Base-by-base conservation (phyloP, 1,284 basidiomycete species). In the Irpex rosettiformis region DNA sequence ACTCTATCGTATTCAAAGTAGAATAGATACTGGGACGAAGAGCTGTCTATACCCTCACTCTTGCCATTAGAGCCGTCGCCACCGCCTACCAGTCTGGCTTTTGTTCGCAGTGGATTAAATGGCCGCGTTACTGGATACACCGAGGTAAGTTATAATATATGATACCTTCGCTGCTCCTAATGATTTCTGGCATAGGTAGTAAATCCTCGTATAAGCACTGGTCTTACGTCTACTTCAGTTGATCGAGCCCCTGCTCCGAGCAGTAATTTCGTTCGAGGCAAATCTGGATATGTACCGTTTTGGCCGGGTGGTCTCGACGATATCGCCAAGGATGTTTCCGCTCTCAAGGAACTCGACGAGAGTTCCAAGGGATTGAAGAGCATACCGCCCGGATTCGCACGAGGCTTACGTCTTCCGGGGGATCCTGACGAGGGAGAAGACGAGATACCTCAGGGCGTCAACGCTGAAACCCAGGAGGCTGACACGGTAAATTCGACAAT, bases 281-380 rank as follows among this genome's bases (percentile, higher is more conserved):
- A 96, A 73, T 91, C 93, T 29, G 91, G 91, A 24, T 88, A 96
- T 72, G 85, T 96, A 2, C 96, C 96, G 0, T 97, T 97, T 73
- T 83, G 87, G 75, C 95, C 95, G 6, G 96, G 96, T 56, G 95
- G 96, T 7, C 77, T 96, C 25, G 88, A 90, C 52, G 84, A 85
- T 64, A 74, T 77, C 2, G 62, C 77, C n/a, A 66, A 78, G 57
- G 73, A 73, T 28, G 67, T 74, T 18, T 67, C 67, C 47, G 75
- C 74, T 49, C 64, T 73, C 11, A 67, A 68, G 16, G 67, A 72
- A 6, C 68, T 73, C 25, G 68, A 70, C 21, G 71, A 73, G 54
- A 64, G 61, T 16, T 67, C 66, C 22, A 81, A 79, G 63, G 80
- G 80, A n/a, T 70, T 90, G 52, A 77, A 81, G 65, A 82, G 77